Conservation (phyloP, 805 yeast genomes). For the Cyberlindnera maclurae region DNA sequence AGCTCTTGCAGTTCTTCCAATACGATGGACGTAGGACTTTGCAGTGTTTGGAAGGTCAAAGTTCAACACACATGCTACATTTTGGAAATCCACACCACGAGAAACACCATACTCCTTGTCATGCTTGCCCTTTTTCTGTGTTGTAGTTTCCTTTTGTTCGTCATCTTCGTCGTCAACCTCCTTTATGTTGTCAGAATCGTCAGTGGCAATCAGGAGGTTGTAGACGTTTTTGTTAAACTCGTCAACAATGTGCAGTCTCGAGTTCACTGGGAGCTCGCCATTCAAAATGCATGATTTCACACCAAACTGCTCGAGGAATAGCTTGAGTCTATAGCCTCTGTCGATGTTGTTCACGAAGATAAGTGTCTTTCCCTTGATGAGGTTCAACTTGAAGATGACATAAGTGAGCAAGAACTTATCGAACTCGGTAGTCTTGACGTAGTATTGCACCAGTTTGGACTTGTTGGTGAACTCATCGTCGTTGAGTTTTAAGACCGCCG, state of each 20-base stretch:
- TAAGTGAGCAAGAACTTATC: slow-evolving; percentile 89
- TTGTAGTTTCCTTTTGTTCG: slow-evolving; percentile 10
- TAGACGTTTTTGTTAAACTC: slow-evolving; percentile 89
- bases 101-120: slow-evolving; percentile 89
- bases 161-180: slow-evolving; percentile 41
- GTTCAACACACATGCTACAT: slow-evolving; percentile 93
- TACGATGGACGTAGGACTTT: slow-evolving; percentile 83
- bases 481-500: slow-evolving; percentile 74
- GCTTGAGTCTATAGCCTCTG: slow-evolving; percentile 86
- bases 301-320: slow-evolving; percentile 93
- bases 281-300: slow-evolving; percentile 81
- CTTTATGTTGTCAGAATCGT: slow-evolving; percentile 61
- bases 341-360: slow-evolving; percentile 91
- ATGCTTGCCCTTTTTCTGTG: slow-evolving; percentile 30
- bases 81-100: slow-evolving; percentile 93
- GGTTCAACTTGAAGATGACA: slow-evolving; percentile 80
- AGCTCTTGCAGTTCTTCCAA: slow-evolving; percentile 97
- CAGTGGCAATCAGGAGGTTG: slow-evolving; percentile 87
- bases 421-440: slow-evolving; percentile 78
- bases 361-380: slow-evolving; percentile 86
- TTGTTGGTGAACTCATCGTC: slow-evolving; percentile 53
- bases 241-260: slow-evolving; percentile 91
- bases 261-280: slow-evolving; percentile 87
- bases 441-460: slow-evolving; percentile 71
- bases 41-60: slow-evolving; percentile 91